Percentiles rank a stretch among this genome's conserved stretches.
Conservation (phyloP, 2,329 filamentous ascomycete species). For the Helicocarpus griseus region DNA sequence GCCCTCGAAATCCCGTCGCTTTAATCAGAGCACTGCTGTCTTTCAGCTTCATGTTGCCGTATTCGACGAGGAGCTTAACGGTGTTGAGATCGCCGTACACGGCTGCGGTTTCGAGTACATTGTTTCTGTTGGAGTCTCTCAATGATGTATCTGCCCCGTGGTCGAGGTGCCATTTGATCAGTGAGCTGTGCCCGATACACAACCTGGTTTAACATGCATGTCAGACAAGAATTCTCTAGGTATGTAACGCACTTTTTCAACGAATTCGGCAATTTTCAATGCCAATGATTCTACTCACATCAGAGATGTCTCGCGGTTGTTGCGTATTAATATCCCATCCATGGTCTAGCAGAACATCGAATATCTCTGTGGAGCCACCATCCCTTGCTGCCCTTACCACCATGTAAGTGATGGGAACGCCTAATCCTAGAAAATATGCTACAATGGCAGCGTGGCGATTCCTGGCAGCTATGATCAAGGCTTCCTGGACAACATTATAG, state of each 20-base stretch:
- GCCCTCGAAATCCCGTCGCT: not conserved
- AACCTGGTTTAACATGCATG: not conserved
- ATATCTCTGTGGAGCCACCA: not conserved
- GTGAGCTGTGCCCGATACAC: not conserved
- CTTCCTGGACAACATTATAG: not conserved
- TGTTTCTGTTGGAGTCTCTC: not conserved
- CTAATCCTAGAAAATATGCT: not conserved
- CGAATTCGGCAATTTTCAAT: too few relatives aligned
- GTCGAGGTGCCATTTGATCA: not conserved
- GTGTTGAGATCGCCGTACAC: not conserved
- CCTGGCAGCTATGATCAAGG: not conserved
- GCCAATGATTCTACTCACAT: not conserved
- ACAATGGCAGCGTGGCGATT: not conserved
- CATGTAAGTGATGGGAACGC: not conserved
- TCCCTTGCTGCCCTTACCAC: not conserved
- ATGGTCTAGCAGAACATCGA: not conserved
- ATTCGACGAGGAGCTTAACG: not conserved
- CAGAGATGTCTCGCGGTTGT: not conserved
- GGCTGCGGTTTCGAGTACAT: not conserved
- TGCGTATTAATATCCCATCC: slow-evolving; percentile 2
- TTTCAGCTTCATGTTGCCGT: not conserved
- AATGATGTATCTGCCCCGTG: not conserved
- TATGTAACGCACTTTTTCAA: too few relatives aligned
- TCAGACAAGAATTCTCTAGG: too few relatives aligned
- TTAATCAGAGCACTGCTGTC: not conserved